Conservation (phyloP, 768 basidiomycete genomes). For the Nidularia pulvinata region DNA sequence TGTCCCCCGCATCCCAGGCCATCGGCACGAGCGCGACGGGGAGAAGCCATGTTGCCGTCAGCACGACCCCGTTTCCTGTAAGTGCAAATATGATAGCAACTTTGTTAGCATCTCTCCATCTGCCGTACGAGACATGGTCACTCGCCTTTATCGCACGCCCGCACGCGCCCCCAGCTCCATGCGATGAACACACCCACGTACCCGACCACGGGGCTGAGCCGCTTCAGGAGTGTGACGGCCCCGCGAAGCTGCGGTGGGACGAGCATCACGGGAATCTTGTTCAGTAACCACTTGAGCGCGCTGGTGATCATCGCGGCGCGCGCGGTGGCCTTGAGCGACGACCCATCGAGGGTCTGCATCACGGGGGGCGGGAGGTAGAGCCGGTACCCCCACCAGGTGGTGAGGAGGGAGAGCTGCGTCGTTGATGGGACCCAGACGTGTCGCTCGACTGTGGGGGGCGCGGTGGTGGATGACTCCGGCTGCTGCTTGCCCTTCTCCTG, state of each 20-base stretch:
- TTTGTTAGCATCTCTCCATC: no score
- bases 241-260: constrained; percentile 63
- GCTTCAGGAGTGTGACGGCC: constrained; percentile 57
- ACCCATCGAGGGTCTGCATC: constrained; percentile 60
- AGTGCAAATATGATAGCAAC: constrained; percentile 2
- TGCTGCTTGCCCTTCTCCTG: constrained; percentile 3
- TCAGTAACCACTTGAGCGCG: constrained; percentile 71
- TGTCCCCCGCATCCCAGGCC: constrained; percentile 62
- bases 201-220: constrained; percentile 62
- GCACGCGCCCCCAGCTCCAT: constrained; percentile 76
- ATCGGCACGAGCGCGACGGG: constrained; percentile 77
- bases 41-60: constrained; percentile 83
- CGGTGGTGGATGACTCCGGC: constrained; percentile 11
- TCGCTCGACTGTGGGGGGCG: constrained; percentile 21
- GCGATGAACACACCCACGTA: constrained; percentile 79
- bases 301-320: constrained; percentile 76
- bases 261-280: constrained; percentile 57
- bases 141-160: constrained; percentile 66
- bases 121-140: neutral
- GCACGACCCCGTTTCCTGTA: constrained; percentile 73
- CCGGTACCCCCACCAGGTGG: constrained; percentile 82
- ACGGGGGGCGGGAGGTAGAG: constrained; percentile 80
- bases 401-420: constrained; percentile 71
- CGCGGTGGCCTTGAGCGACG: constrained; percentile 66
- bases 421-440: constrained; percentile 72